Evolutionary conservation across 352 stramenopile genomes (phyloP).

Genomic region (Phytophthora boehmeriae): DNA sequence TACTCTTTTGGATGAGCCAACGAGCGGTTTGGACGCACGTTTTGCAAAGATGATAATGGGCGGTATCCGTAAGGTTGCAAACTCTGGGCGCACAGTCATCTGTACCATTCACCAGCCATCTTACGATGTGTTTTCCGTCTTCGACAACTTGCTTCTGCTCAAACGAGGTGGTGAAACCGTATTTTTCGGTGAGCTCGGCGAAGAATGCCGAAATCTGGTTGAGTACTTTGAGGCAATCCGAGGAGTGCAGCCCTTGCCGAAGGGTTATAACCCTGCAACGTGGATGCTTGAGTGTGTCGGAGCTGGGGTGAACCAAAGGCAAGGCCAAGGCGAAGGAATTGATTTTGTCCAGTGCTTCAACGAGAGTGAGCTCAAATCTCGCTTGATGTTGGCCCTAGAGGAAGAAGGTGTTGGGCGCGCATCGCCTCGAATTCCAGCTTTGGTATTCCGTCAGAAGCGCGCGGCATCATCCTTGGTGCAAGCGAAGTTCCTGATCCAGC

Average conservation of each 20-base stretch:
- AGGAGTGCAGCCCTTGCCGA: slow-evolving; percentile 6
- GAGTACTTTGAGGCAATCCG: slow-evolving; percentile 38
- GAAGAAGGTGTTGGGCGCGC: slow-evolving; percentile 8
- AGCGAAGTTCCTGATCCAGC: slow-evolving; percentile 7
- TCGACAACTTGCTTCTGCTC: slow-evolving; percentile 81
- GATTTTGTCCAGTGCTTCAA: slow-evolving; percentile 16
- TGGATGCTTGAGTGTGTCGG: slow-evolving; percentile 74
- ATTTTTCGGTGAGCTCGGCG: slow-evolving; percentile 29
- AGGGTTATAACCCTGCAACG: slow-evolving; percentile 70
- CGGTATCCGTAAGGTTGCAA: slow-evolving; percentile 74
- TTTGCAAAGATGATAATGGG: slow-evolving; percentile 72
- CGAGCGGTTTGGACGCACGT: slow-evolving; percentile 66
- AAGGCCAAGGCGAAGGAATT: neutral
- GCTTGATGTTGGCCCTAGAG: neutral
- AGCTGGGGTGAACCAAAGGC: slow-evolving; percentile 52
- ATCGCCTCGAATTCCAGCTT: slow-evolving; percentile 4
- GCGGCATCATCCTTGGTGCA: slow-evolving; percentile 13
- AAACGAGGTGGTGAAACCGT: slow-evolving; percentile 36
- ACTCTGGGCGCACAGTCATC: slow-evolving; percentile 63
- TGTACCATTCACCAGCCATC: slow-evolving; percentile 91
- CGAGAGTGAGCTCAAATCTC: slow-evolving; percentile 3
- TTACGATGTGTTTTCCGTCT: slow-evolving; percentile 76
- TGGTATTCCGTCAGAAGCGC: slow-evolving; percentile 16
- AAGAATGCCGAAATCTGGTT: slow-evolving; percentile 22
- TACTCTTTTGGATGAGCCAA: slow-evolving; percentile 41